phyloP scores from a whole-genome alignment of 2,329 filamentous ascomycete species.

The Aaosphaeria pasadenensis region DNA sequence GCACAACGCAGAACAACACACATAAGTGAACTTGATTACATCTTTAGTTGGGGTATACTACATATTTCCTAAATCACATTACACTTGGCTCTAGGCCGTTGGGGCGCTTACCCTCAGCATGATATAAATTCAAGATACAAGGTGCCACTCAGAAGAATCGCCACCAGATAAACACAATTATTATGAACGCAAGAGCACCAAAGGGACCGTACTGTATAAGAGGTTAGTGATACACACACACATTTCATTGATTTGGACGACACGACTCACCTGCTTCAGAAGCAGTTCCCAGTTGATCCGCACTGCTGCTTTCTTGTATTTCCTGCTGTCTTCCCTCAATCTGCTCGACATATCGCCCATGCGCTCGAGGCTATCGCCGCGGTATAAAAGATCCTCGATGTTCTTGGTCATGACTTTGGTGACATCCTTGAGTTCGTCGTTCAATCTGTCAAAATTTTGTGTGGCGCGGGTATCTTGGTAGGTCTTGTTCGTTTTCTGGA shows the following conservation, averaged over 20 bases:
- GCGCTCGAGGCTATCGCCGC: constrained; percentile 88
- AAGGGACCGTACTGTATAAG: constrained; percentile 74
- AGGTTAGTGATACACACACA: background rate
- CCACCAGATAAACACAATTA: constrained; percentile 87
- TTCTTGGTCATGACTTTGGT: constrained; percentile 99
- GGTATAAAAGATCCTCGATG: constrained; percentile 94
- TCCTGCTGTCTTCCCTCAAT: constrained; percentile 87
- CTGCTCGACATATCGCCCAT: constrained; percentile 94
- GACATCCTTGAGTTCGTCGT: constrained; percentile 95
- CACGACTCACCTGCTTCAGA: constrained; percentile 68
- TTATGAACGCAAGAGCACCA: constrained; percentile 74
- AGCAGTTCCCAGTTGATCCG: constrained; percentile 98
- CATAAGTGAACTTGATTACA: too few species aligned
- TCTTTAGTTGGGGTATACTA: too few species aligned
- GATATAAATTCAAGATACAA: too few species aligned
- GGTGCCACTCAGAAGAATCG: constrained; percentile 69
- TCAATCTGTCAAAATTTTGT: constrained; percentile 90
- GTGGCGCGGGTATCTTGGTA: constrained; percentile 90
- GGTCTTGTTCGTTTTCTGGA: constrained; percentile 85
- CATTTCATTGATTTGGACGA: background rate
- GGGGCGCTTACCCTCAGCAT: too few species aligned
- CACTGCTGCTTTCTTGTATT: constrained; percentile 89
- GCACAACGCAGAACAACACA: too few species aligned
- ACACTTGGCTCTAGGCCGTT: too few species aligned
- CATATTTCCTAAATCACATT: too few species aligned